Evolutionary conservation across 257 asterid genomes (phyloP).

Genomic region (Solanum stenotomum): DNA sequence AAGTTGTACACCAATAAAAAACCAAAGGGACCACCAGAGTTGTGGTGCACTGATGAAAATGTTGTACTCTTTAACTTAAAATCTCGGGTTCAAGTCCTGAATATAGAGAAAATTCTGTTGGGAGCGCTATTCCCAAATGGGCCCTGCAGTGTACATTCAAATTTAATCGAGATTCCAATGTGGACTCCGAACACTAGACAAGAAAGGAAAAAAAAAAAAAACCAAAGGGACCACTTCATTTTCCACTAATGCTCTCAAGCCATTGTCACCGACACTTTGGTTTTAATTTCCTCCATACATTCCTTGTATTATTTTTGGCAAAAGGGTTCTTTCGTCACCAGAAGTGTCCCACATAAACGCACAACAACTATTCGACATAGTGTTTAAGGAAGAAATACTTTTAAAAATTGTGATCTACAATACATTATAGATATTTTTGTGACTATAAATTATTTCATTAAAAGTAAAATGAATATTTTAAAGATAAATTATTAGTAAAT

Average conservation of each 20-base stretch:
- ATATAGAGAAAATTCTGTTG: too few species aligned
- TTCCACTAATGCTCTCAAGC: neutral
- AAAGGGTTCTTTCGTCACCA: neutral
- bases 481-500: too few species aligned
- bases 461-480: too few species aligned
- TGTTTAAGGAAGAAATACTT: too few species aligned
- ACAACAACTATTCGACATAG: neutral
- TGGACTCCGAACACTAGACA: too few species aligned
- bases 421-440: accelerated
- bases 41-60: neutral
- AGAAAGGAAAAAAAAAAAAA: neutral
- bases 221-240: neutral
- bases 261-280: neutral
- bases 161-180: accelerated
- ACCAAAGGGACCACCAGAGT: neutral
- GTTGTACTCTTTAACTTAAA: too few species aligned
- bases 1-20: neutral
- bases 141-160: neutral
- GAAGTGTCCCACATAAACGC: neutral
- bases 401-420: neutral
- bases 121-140: accelerated
- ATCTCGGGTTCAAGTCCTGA: accelerated
- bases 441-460: too few species aligned
- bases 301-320: neutral
- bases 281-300: neutral